A percentile compares a stretch with the other conserved stretches of the same genome.
These are phyloP conservation scores for Fusarium siculi DNA, from an alignment of 2,329 filamentous ascomycete species.

Conservation along the genomic window DNA sequence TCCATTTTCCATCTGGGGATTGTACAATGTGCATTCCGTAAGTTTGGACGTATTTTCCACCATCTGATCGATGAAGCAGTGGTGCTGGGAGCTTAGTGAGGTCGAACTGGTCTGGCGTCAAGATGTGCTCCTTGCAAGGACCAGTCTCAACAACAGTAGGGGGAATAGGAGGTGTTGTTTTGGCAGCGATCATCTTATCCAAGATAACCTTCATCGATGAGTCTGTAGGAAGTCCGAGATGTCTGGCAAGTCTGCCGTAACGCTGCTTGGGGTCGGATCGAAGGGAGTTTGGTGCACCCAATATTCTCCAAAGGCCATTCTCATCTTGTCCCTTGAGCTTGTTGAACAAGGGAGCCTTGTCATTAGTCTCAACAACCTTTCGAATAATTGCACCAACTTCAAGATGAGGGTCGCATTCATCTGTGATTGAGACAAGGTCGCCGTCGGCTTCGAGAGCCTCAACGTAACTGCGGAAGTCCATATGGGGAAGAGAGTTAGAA, in stretches of 20 bases:
- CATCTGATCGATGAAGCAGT: constrained; percentile 56
- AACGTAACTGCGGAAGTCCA: constrained; percentile 39
- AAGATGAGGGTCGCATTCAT: constrained; percentile 56
- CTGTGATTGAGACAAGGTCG: constrained; percentile 57
- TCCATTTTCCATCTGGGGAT: constrained; percentile 59
- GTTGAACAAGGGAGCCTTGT: constrained; percentile 62
- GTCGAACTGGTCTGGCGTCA: constrained; percentile 28
- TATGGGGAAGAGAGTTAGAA: constrained; percentile 31
- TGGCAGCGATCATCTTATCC: constrained; percentile 54
- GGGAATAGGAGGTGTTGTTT: constrained; percentile 44
- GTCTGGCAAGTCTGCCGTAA: constrained; percentile 56
- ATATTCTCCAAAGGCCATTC: constrained; percentile 57
- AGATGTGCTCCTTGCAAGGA: constrained; percentile 30
- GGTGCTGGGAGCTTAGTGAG: constrained; percentile 56
- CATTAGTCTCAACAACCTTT: constrained; percentile 56
- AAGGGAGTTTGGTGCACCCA: constrained; percentile 56
- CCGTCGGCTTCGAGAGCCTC: constrained; percentile 45
- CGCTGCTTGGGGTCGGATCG: constrained; percentile 40
- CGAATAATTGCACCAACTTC: constrained; percentile 60
- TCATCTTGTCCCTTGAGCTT: constrained; percentile 56
- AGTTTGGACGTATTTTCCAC: constrained; percentile 63
- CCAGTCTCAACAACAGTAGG: constrained; percentile 46
- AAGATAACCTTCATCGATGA: constrained; percentile 49
- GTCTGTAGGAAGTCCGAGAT: constrained; percentile 51
- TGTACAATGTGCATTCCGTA: constrained; percentile 61